A percentile compares a stretch with the other conserved stretches of the same genome.
These are phyloP conservation scores for Trapa incisa DNA, from an alignment of 345 rosid species.

Conservation along the genomic window DNA sequence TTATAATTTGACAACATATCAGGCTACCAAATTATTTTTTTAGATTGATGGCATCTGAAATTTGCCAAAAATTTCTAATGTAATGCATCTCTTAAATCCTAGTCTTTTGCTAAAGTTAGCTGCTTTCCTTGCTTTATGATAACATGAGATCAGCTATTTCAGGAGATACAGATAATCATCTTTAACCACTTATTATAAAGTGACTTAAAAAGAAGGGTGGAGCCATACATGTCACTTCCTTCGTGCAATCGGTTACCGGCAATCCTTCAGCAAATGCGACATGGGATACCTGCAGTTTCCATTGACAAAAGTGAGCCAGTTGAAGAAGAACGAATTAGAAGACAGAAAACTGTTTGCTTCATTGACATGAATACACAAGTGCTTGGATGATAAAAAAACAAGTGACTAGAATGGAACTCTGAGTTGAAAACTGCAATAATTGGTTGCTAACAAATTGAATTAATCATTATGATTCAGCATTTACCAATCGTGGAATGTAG, in stretches of 20 bases:
- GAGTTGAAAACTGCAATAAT: neutral
- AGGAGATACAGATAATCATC: neutral
- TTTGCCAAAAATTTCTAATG: neutral
- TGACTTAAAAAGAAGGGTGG: conserved; percentile 2
- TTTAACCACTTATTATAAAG: neutral
- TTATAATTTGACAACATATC: neutral
- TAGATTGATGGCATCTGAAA: neutral
- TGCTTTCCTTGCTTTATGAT: neutral
- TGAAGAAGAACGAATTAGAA: neutral
- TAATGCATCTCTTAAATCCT: neutral
- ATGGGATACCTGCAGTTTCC: conserved; percentile 58
- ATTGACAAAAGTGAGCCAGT: conserved; percentile 3
- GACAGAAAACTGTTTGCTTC: neutral
- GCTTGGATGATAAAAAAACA: neutral
- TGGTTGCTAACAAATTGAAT: neutral
- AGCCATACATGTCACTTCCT: conserved; percentile 46
- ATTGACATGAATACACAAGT: neutral
- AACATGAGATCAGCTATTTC: neutral
- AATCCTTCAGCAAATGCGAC: conserved; percentile 58
- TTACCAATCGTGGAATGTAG: neutral
- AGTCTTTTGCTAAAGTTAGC: neutral
- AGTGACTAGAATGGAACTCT: neutral
- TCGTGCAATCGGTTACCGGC: conserved; percentile 54
- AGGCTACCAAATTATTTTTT: neutral
- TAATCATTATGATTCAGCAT: neutral